These are phyloP conservation scores for Mycena citricolor DNA, from an alignment of 1,284 basidiomycete species.

Conservation along the genomic window DNA sequence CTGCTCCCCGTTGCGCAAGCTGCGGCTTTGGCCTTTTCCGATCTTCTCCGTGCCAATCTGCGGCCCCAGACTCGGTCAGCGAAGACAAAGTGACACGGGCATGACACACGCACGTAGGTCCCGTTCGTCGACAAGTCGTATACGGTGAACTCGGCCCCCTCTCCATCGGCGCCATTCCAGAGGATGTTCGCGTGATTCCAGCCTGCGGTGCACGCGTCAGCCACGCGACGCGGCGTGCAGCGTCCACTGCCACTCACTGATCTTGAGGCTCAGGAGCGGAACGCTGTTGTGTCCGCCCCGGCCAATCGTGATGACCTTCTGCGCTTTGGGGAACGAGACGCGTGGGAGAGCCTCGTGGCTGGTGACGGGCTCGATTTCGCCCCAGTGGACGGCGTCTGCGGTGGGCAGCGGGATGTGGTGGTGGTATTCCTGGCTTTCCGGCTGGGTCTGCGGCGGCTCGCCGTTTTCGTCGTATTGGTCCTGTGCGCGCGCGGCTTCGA, in stretches of 20 bases:
- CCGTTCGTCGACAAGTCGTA: constrained; percentile 81
- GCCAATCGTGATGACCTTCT: constrained; percentile 43
- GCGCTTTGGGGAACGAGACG: constrained; percentile 2
- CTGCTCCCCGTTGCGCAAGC: no score
- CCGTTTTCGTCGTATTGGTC: not conserved
- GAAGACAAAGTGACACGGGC: constrained; percentile 1
- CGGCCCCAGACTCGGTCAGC: constrained; percentile 13
- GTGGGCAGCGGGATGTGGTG: not conserved
- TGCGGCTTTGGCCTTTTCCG: constrained; percentile 52
- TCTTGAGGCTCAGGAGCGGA: constrained; percentile 61
- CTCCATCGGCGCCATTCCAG: constrained; percentile 63
- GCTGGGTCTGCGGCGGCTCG: not conserved
- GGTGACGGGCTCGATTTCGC: not conserved
- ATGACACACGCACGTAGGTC: constrained; percentile 66
- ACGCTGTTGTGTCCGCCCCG: constrained; percentile 54
- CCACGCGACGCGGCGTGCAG: constrained; percentile 11
- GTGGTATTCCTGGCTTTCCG: not conserved
- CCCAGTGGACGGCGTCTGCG: not conserved
- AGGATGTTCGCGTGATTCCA: constrained; percentile 63
- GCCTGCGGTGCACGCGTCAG: no score
- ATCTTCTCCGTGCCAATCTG: constrained; percentile 76
- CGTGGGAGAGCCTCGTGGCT: not conserved
- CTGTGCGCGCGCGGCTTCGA: not conserved
- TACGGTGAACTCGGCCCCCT: constrained; percentile 59
- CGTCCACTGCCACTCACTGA: constrained; percentile 58